Evolutionary conservation across 495 filamentous ascomycete species (phyloP), one percentile per base, ranked within the genome.

Genomic region (Penicillium pancosmium): DNA sequence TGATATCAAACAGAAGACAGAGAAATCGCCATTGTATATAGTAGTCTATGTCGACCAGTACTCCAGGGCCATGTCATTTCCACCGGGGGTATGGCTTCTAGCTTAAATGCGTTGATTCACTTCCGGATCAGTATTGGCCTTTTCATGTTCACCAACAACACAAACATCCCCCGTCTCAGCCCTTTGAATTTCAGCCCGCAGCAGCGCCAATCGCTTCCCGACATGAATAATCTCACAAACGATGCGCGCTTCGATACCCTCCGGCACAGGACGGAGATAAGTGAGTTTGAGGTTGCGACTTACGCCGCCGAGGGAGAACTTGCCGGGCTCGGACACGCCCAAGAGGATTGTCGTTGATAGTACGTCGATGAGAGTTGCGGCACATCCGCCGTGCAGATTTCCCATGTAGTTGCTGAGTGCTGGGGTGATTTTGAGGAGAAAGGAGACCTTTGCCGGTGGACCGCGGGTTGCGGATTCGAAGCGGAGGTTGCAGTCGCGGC

Each of bases 311-410:
- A 70, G 71, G 27, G 75, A 55, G 80, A 88, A 92, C 58, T 78
- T 85, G 4, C 89, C 89, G 0, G 83, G 82, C 15, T 71, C 71
- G 12, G 82, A 78, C 35, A 87, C 70, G 0, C 86, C 80, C 6
- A 80, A 66, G 16, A 91, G 69, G 13, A 84, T 75, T n/a, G 76
- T 64, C 4, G 82, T 83, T 0, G 90, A 90, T 61, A 86, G 82
- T 19, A 84, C 68, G 67, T 91, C 88, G 63, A 91, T 85, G 2
- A 91, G 68, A 0, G 87, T 85, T 0, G 89, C 82, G 0, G 81
- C 78, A 62, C 83, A 87, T 5, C 89, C 90, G 38, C 90, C 90
- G 64, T 92, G 90, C 12, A 93, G 72, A 68, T 80, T 89, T 0
- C 74, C 75, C 11, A 86, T 54, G 11, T 74, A 69, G 68, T 91